These are phyloP conservation scores for Aspergillus hortae DNA, from an alignment of 2,329 filamentous ascomycete genomes.

Conservation along the genomic window DNA sequence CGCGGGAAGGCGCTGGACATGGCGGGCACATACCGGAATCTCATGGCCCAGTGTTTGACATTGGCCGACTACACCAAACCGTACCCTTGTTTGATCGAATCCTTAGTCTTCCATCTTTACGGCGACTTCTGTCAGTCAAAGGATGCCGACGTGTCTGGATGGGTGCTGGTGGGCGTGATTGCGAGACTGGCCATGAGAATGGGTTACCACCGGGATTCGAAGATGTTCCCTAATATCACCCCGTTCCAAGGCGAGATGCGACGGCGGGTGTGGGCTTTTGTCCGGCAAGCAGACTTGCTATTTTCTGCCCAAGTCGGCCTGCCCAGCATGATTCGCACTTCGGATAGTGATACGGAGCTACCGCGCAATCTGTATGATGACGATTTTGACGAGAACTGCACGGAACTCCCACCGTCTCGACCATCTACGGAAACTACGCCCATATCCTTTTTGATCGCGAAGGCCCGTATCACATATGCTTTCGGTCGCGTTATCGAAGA, in stretches of 20 bases:
- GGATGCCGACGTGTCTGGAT: conserved; percentile 59
- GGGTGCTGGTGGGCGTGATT: conserved; percentile 59
- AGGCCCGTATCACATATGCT: conserved; percentile 38
- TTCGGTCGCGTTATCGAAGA: conserved; percentile 46
- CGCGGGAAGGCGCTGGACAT: conserved; percentile 52
- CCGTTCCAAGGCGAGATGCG: conserved; percentile 61
- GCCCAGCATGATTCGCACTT: conserved; percentile 61
- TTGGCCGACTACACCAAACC: conserved; percentile 63
- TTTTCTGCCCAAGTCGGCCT: conserved; percentile 66
- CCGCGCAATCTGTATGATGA: conserved; percentile 63
- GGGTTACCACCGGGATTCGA: conserved; percentile 62
- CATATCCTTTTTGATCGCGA: conserved; percentile 48
- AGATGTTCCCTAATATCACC: conserved; percentile 56
- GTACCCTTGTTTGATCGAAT: conserved; percentile 58
- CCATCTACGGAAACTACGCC: conserved; percentile 59
- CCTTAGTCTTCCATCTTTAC: conserved; percentile 59
- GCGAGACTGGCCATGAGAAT: conserved; percentile 62
- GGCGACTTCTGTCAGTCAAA: conserved; percentile 58
- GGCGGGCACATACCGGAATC: conserved; percentile 44
- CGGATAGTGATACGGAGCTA: conserved; percentile 60
- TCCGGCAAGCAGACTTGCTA: conserved; percentile 59
- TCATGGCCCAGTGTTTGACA: conserved; percentile 61
- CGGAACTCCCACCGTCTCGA: conserved; percentile 54
- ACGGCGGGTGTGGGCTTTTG: conserved; percentile 47
- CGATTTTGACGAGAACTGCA: conserved; percentile 58